phyloP scores from a whole-genome alignment of 2,329 filamentous ascomycete genomes.

The Ophiosphaerella korrae region DNA sequence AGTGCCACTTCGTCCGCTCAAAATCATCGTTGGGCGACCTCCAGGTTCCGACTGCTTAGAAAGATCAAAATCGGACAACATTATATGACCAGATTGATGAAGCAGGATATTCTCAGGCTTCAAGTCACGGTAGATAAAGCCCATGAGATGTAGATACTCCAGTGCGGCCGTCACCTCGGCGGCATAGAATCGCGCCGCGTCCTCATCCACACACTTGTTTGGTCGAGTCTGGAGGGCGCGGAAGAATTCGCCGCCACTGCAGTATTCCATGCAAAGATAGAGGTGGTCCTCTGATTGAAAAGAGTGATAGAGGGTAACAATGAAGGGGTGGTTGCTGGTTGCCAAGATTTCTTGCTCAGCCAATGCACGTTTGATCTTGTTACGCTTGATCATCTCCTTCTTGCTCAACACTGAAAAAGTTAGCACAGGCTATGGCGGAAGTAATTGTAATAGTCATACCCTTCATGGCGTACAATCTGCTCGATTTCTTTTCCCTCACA shows the following conservation, averaged over 20 bases:
- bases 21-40: conserved; percentile 96
- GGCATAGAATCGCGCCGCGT: conserved; percentile 95
- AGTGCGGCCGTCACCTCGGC: conserved; percentile 95
- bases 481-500: conserved; percentile 97
- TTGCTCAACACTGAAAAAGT: conserved; percentile 82
- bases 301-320: conserved; percentile 97
- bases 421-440: conserved; percentile 20
- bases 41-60: conserved; percentile 97
- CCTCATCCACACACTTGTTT: conserved; percentile 95
- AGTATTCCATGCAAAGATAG: conserved; percentile 99
- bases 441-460: conserved; percentile 60
- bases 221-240: conserved; percentile 93
- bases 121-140: conserved; percentile 96
- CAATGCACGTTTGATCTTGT: conserved; percentile 98
- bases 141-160: conserved; percentile 98
- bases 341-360: conserved; percentile 98
- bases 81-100: conserved; percentile 99
- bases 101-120: conserved; percentile 98
- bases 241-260: conserved; percentile 98
- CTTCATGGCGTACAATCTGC: conserved; percentile 96
- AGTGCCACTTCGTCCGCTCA: conserved; percentile 75
- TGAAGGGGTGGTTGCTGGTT: conserved; percentile 98
- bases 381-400: conserved; percentile 99
- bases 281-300: conserved; percentile 99
- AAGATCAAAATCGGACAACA: conserved; percentile 98